A percentile compares a stretch with the other conserved stretches of the same genome.
phyloP scores from a whole-genome alignment of 2,329 filamentous ascomycete species.

The Trichoderma sp. region DNA sequence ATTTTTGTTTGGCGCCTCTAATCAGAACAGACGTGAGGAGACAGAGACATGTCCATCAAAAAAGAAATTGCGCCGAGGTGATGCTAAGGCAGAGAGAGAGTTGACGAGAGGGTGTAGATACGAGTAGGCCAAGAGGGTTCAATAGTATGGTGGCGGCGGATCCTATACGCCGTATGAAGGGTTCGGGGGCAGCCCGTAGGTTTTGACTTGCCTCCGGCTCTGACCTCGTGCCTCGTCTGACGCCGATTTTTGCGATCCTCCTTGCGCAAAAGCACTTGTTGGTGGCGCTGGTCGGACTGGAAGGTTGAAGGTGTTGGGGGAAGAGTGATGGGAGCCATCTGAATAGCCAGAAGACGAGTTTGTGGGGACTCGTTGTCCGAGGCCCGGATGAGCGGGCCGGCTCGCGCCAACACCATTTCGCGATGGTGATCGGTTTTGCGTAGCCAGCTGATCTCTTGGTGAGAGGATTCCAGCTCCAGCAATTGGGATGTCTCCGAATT shows the following conservation, averaged over 20 bases:
- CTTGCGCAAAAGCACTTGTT: slow-evolving; percentile 56
- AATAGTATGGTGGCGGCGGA: slow-evolving; percentile 8
- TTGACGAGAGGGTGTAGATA: slow-evolving; percentile 16
- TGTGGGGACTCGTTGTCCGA: slow-evolving; percentile 52
- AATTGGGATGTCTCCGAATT: slow-evolving; percentile 71
- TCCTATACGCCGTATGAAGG: slow-evolving; percentile 37
- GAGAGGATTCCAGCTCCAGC: slow-evolving; percentile 55
- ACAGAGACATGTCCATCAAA: slow-evolving; percentile 23
- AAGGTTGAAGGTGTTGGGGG: slow-evolving; percentile 57
- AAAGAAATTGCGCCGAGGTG: slow-evolving; percentile 33
- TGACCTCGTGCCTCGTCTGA: slow-evolving; percentile 54
- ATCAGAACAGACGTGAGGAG: not conserved
- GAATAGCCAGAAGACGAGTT: slow-evolving; percentile 47
- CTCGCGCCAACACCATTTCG: slow-evolving; percentile 47
- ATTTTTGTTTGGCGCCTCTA: not conserved
- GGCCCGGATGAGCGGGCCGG: slow-evolving; percentile 49
- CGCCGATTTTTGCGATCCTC: slow-evolving; percentile 55
- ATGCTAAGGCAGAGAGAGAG: slow-evolving; percentile 32
- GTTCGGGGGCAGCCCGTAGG: slow-evolving; percentile 48
- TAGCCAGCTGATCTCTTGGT: slow-evolving; percentile 49
- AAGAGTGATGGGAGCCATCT: slow-evolving; percentile 41
- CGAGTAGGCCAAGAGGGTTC: slow-evolving; percentile 1
- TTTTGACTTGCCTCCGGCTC: slow-evolving; percentile 51
- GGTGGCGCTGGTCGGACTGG: slow-evolving; percentile 63
- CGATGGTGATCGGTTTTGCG: slow-evolving; percentile 52